phyloP scores from a whole-genome alignment of 106 monocot species.

The Dendrobium chrysotoxum region DNA sequence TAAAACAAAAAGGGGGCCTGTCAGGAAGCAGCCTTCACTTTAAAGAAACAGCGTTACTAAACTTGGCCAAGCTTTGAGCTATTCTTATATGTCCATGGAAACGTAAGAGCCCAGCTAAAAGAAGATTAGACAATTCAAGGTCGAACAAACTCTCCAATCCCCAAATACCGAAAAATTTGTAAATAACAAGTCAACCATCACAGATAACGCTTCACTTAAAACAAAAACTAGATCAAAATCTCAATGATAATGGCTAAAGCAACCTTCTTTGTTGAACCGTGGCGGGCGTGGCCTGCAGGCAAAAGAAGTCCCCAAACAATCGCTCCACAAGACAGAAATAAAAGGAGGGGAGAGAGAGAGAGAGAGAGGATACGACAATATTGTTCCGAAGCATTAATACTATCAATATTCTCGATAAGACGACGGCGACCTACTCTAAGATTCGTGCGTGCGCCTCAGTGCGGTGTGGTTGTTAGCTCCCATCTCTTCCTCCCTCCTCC shows the following conservation, averaged over 20 bases:
- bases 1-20: neutral
- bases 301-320: neutral
- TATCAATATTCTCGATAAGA: neutral
- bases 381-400: neutral
- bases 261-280: slow-evolving; percentile 6
- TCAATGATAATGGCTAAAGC: neutral
- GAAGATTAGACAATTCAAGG: neutral
- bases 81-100: neutral
- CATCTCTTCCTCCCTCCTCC: neutral
- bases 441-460: neutral
- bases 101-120: neutral
- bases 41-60: neutral
- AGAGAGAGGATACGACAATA: neutral
- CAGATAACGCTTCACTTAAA: neutral
- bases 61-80: neutral
- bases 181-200: neutral
- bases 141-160: neutral
- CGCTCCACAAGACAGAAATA: neutral
- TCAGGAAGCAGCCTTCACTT: neutral
- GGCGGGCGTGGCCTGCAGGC: neutral
- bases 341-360: neutral
- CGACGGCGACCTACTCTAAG: neutral
- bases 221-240: neutral
- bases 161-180: slow-evolving; percentile 2
- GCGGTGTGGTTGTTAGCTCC: neutral